phyloP scores from a whole-genome alignment of 352 stramenopile species.

The Pythium rishiriense region DNA sequence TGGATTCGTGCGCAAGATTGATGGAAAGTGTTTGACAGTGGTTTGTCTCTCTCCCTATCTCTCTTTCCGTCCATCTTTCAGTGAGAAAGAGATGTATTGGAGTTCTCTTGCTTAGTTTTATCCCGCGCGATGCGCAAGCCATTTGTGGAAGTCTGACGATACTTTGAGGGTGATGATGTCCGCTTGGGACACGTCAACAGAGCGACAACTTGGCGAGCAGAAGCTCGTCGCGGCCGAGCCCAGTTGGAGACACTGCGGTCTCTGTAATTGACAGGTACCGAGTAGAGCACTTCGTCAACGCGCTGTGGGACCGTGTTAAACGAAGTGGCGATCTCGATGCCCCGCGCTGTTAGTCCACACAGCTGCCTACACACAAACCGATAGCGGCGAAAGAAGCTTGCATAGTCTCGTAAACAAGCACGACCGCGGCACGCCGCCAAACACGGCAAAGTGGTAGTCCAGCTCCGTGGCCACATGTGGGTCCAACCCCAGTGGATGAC shows the following conservation, averaged over 20 bases:
- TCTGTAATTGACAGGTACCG: background rate
- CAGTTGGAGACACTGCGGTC: background rate
- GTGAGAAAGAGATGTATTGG: too few relatives aligned
- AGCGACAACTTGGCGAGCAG: too few relatives aligned
- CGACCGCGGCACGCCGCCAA: constrained; percentile 2
- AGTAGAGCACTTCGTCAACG: background rate
- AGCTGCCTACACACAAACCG: background rate
- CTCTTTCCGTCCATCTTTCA: too few relatives aligned
- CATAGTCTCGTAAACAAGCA: background rate
- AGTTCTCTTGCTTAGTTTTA: too few relatives aligned
- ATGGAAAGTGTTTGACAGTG: too few relatives aligned
- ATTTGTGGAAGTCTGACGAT: too few relatives aligned
- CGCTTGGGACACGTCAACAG: too few relatives aligned
- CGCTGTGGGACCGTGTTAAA: background rate
- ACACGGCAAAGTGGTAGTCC: background rate
- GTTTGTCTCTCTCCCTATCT: too few relatives aligned
- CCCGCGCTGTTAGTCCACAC: background rate
- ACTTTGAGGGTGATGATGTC: background rate
- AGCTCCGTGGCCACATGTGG: background rate
- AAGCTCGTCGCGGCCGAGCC: background rate
- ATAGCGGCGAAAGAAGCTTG: background rate
- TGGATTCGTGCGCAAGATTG: too few relatives aligned
- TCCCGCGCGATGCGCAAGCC: too few relatives aligned
- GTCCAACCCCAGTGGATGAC: background rate
- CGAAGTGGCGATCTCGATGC: background rate